These are phyloP conservation scores for Aspergillus hancockii DNA, from an alignment of 495 filamentous ascomycete species.

Conservation along the genomic window DNA sequence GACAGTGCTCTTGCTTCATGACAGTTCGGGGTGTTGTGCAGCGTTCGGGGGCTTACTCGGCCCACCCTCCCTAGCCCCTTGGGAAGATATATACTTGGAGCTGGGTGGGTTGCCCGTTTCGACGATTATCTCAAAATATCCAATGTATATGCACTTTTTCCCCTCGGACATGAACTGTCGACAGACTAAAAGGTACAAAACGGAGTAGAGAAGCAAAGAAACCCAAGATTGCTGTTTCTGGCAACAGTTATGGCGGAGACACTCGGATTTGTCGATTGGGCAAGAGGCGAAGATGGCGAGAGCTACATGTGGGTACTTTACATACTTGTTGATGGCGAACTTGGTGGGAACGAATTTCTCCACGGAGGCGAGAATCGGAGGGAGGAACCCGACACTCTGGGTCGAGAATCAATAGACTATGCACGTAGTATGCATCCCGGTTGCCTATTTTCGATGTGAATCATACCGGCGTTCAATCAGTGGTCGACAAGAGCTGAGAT, in stretches of 20 bases:
- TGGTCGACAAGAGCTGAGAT: background rate
- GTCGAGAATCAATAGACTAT: background rate
- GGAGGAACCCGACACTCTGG: conserved; percentile 2
- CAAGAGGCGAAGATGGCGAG: no score
- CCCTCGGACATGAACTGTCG: background rate
- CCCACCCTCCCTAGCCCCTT: background rate
- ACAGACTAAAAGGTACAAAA: background rate
- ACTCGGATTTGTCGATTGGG: no score
- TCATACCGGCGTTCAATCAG: background rate
- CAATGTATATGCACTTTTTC: no score
- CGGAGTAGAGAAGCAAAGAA: no score
- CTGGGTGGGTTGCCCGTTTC: background rate
- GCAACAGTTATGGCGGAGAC: background rate
- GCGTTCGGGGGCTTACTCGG: background rate
- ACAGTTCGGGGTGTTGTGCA: background rate
- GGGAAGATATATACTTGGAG: background rate
- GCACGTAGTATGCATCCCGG: background rate
- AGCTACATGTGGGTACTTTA: background rate
- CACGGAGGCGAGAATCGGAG: background rate
- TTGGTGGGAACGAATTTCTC: background rate
- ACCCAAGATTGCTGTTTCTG: background rate
- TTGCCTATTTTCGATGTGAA: background rate
- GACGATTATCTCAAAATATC: background rate
- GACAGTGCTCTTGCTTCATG: background rate
- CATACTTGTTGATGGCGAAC: background rate